Evolutionary conservation across 2,329 filamentous ascomycete species (phyloP), one percentile per base, ranked within the genome.

Genomic region (Phyllosticta paracitricarpa): DNA sequence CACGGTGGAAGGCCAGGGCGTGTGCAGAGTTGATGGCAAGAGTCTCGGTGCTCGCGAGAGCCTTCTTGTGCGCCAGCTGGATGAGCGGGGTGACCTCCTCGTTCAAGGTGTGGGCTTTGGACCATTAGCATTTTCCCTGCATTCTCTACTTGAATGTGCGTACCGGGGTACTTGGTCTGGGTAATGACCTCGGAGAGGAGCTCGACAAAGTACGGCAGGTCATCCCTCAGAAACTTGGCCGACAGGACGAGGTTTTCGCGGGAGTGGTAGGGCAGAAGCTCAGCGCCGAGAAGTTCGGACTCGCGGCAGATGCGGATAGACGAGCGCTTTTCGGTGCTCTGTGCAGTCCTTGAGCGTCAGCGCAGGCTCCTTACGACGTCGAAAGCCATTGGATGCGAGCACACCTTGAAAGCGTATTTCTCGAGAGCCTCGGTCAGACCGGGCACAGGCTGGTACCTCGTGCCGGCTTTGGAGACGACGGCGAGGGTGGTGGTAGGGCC

Each of bases 161-260:
- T 74, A 87, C 84, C 75, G 64, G 86, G 85, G 76, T 90, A 99
- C 79, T 91, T 94, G 69, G 93, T 96, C 78, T 89, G 81, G 64
- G 88, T 86, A 71, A 94, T 82, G 70, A 97, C 89, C 82, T 99
- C 95, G 72, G 88, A 91, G 68, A 99, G 84, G 67, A 99, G 83
- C 82, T 99, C 94, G 71, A 91, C 85, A 77, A 96, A 99, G 84
- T 97, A 99, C 68, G 94, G 94, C 68, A 99, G 86, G 75, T 99
- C 92, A 75, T 94, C 87, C 74, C 91, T 87, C 68, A 99, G 85
- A 83, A 99, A 99, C 81, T 89, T 96, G 75, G 94, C 90, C 77
- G 93, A 87, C 71, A 99, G 80, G 63, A 99, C 86, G 65, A 99
- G 80, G 73, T 91, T 91, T 82, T 99, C 94, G 73, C 93, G 89